A percentile compares a stretch with the other conserved stretches of the same genome.
Evolutionary conservation across 2,329 filamentous ascomycete genomes (phyloP).

Genomic region (Aspergillus pseudotamarii): DNA sequence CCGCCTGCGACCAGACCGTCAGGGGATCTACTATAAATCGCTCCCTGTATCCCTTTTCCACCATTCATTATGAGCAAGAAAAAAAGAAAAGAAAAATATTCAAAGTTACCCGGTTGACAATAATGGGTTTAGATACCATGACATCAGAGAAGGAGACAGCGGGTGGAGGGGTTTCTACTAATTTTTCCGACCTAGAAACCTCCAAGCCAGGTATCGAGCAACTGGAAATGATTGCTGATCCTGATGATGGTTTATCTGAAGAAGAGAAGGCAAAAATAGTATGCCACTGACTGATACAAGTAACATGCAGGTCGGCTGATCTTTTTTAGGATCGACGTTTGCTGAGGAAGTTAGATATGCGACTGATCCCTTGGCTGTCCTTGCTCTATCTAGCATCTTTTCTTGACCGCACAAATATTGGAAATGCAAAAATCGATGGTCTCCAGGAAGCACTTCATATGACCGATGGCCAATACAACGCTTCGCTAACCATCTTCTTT

Average conservation of each 20-base stretch:
- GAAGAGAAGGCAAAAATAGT: slow-evolving; percentile 66
- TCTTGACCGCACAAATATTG: slow-evolving; percentile 69
- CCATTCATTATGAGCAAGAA: background rate
- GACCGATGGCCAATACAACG: slow-evolving; percentile 69
- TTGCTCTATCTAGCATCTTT: slow-evolving; percentile 49
- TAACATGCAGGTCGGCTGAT: slow-evolving; percentile 23
- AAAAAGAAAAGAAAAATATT: background rate
- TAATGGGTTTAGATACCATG: background rate
- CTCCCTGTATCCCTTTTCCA: background rate
- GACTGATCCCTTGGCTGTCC: slow-evolving; percentile 51
- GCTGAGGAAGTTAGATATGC: slow-evolving; percentile 48
- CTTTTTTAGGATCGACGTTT: slow-evolving; percentile 44
- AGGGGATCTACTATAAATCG: background rate
- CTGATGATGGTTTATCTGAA: slow-evolving; percentile 66
- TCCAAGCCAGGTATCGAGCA: background rate
- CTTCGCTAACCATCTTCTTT: slow-evolving; percentile 53
- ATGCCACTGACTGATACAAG: slow-evolving; percentile 11
- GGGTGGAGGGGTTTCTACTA: background rate
- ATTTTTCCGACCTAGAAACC: background rate
- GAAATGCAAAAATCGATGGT: slow-evolving; percentile 67
- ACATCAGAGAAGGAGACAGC: background rate
- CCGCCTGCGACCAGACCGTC: background rate
- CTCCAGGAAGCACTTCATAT: slow-evolving; percentile 63
- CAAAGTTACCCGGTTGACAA: background rate
- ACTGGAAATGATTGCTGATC: slow-evolving; percentile 46